Percentiles rank a stretch among this genome's conserved stretches.
Evolutionary conservation across 257 asterid genomes (phyloP).

Genomic region (Rubia yunnanensis): DNA sequence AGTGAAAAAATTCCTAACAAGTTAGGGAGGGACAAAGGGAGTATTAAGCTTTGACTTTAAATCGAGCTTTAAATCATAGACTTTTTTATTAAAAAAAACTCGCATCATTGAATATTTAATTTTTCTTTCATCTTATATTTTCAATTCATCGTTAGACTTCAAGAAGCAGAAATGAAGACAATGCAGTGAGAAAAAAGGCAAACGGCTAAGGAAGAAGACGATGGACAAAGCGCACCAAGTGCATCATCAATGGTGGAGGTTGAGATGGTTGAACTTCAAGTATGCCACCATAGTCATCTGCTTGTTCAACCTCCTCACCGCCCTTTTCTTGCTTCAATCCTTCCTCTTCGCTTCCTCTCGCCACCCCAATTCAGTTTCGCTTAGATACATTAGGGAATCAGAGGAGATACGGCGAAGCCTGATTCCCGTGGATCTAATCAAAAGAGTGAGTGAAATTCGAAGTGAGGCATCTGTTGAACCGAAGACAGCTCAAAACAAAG

Average conservation of each 20-base stretch:
- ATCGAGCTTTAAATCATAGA: too few relatives aligned
- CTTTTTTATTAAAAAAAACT: too few relatives aligned
- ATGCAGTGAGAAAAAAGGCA: background rate
- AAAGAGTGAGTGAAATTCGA: slow-evolving; percentile 74
- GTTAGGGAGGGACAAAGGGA: too few relatives aligned
- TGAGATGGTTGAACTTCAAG: slow-evolving; percentile 58
- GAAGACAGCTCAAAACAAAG: slow-evolving; percentile 46
- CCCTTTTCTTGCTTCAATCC: slow-evolving; percentile 54
- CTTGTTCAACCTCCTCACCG: slow-evolving; percentile 50
- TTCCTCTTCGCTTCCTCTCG: slow-evolving; percentile 36
- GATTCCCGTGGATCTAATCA: slow-evolving; percentile 77
- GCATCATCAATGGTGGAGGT: slow-evolving; percentile 53
- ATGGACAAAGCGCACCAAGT: slow-evolving; percentile 59
- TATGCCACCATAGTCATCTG: slow-evolving; percentile 72
- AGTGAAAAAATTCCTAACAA: too few relatives aligned
- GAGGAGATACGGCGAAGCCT: slow-evolving; percentile 64
- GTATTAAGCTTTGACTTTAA: too few relatives aligned
- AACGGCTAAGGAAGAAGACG: background rate
- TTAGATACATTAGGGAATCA: slow-evolving; percentile 55
- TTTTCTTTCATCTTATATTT: too few relatives aligned
- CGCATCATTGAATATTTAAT: too few relatives aligned
- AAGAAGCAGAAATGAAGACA: too few relatives aligned
- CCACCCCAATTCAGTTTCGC: slow-evolving; percentile 44
- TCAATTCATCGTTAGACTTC: background rate
- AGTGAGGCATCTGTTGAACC: slow-evolving; percentile 41